A percentile compares a stretch with the other conserved stretches of the same genome.
Conservation (phyloP, 2,329 filamentous ascomycete genomes). For the Xylaria sp. region DNA sequence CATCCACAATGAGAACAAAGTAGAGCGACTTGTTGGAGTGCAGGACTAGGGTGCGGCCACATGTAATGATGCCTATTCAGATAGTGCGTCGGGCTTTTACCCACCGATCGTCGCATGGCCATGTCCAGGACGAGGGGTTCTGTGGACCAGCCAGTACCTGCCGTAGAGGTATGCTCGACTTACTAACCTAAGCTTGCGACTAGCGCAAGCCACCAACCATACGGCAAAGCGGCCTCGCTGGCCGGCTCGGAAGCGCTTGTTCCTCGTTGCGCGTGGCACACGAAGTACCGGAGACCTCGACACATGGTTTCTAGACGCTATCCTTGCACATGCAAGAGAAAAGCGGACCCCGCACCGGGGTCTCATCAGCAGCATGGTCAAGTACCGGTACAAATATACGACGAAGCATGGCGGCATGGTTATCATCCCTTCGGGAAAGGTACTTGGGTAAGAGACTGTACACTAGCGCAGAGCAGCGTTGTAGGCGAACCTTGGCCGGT, state of each 20-base stretch:
- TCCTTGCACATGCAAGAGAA: constrained; percentile 44
- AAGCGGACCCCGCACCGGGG: constrained; percentile 40
- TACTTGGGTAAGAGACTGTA: constrained; percentile 15
- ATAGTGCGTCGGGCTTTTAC: constrained; percentile 43
- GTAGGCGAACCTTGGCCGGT: constrained; percentile 6
- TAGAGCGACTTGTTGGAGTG: constrained; percentile 33
- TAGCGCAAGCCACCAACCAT: constrained; percentile 29
- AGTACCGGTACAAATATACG: constrained; percentile 39
- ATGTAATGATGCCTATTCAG: constrained; percentile 37
- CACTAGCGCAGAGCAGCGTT: too few relatives aligned
- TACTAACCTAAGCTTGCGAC: constrained; percentile 29
- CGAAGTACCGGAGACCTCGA: constrained; percentile 42
- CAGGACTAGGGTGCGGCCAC: constrained; percentile 32
- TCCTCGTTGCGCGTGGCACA: constrained; percentile 45
- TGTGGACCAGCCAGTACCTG: constrained; percentile 26
- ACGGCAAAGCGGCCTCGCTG: constrained; percentile 17
- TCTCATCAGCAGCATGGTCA: constrained; percentile 44
- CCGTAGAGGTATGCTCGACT: constrained; percentile 17
- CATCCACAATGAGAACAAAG: constrained; percentile 16
- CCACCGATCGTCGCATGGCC: constrained; percentile 47
- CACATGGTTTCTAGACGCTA: constrained; percentile 31
- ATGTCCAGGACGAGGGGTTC: constrained; percentile 40
- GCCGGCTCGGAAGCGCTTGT: constrained; percentile 30
- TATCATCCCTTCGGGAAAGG: constrained; percentile 33
- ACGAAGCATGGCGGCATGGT: constrained; percentile 36